These are phyloP conservation scores for Spencermartinsiella europaea DNA, from an alignment of 805 yeast genomes.

Conservation along the genomic window DNA sequence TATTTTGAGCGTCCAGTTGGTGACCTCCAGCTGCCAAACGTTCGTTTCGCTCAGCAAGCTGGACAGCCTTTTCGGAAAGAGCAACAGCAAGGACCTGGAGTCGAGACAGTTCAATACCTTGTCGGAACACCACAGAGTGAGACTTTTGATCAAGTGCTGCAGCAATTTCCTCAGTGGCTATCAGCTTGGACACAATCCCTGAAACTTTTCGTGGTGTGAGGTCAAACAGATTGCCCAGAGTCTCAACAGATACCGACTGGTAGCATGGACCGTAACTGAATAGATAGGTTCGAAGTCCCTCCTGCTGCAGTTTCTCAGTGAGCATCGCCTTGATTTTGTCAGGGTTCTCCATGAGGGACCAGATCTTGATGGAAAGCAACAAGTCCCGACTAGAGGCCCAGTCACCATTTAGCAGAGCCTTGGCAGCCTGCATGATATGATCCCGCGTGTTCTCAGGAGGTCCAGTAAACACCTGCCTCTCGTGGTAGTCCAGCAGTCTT, in stretches of 20 bases:
- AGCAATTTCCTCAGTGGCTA: conserved; percentile 67
- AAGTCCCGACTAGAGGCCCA: conserved; percentile 76
- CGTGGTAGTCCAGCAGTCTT: conserved; percentile 85
- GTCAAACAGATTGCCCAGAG: conserved; percentile 63
- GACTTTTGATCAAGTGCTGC: conserved; percentile 70
- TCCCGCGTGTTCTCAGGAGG: conserved; percentile 98
- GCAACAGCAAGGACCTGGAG: conserved; percentile 84
- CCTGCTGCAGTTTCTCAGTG: conserved; percentile 72
- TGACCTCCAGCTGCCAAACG: conserved; percentile 75
- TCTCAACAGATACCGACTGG: conserved; percentile 63
- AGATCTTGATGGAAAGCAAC: conserved; percentile 71
- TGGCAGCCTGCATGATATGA: conserved; percentile 87
- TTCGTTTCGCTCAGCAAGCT: conserved; percentile 79
- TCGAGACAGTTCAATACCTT: conserved; percentile 74
- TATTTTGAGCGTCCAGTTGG: conserved; percentile 25
- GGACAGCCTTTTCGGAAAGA: conserved; percentile 73
- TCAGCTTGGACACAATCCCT: conserved; percentile 67
- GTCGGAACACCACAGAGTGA: conserved; percentile 58
- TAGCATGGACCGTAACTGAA: conserved; percentile 77
- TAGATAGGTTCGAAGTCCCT: conserved; percentile 88
- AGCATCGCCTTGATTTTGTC: conserved; percentile 63
- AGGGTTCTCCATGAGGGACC: conserved; percentile 74
- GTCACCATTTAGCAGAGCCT: conserved; percentile 80
- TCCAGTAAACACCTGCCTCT: conserved; percentile 91
- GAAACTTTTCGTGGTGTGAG: conserved; percentile 51